Percentiles rank a stretch among this genome's conserved stretches.
These are phyloP conservation scores for Lachnellula cervina DNA, from an alignment of 2,329 filamentous ascomycete genomes.

Conservation along the genomic window DNA sequence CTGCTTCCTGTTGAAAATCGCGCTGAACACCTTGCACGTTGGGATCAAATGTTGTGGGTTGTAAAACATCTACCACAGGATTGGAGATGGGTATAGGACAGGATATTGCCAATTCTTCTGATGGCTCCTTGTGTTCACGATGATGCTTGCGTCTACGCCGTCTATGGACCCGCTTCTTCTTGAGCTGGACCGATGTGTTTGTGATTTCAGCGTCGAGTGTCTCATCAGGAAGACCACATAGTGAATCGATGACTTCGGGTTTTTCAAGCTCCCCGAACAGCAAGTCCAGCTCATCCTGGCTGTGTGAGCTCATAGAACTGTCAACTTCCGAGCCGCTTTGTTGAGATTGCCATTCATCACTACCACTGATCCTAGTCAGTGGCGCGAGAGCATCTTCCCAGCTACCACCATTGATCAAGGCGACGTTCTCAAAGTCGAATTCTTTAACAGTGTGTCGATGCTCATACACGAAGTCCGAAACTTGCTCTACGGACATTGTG, in stretches of 20 bases:
- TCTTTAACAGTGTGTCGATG: constrained; percentile 67
- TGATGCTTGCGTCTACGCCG: constrained; percentile 31
- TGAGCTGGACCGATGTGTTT: constrained; percentile 32
- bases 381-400: constrained; percentile 83
- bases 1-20: constrained; percentile 51
- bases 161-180: constrained; percentile 38
- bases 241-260: constrained; percentile 21
- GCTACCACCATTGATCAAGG: constrained; percentile 60
- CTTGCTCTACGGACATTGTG: constrained; percentile 64
- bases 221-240: constrained; percentile 3
- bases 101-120: constrained; percentile 17
- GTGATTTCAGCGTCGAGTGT: constrained; percentile 4
- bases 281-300: constrained; percentile 21
- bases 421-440: constrained; percentile 75
- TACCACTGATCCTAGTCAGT: constrained; percentile 45
- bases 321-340: constrained; percentile 28
- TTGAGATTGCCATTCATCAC: constrained; percentile 36
- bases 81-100: constrained; percentile 22
- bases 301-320: constrained; percentile 20
- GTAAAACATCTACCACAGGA: constrained; percentile 38
- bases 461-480: constrained; percentile 60
- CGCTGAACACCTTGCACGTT: constrained; percentile 55
- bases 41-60: constrained; percentile 50
- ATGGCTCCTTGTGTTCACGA: constrained; percentile 31
- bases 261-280: constrained; percentile 20